These are phyloP conservation scores for Colletotrichum chlorophyti DNA, from an alignment of 2,329 filamentous ascomycete species.

Conservation along the genomic window DNA sequence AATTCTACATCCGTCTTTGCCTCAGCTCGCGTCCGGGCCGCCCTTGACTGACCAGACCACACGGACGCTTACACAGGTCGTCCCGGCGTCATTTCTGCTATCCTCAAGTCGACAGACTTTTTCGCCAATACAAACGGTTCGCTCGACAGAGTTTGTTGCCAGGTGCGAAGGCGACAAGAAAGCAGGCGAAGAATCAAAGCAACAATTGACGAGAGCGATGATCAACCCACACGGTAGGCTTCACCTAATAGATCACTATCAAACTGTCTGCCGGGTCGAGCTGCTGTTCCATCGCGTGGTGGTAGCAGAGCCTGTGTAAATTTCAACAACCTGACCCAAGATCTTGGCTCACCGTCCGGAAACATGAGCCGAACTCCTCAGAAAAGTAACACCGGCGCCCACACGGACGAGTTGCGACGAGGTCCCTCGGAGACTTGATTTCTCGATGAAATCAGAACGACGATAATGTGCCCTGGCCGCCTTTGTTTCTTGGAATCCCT, in stretches of 20 bases:
- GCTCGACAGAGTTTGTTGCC: too few relatives aligned
- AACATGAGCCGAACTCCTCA: constrained; percentile 9
- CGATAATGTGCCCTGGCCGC: not conserved
- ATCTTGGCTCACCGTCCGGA: constrained; percentile 21
- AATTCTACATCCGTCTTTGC: constrained; percentile 10
- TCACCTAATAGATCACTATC: too few relatives aligned
- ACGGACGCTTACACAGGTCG: not conserved
- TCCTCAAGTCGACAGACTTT: too few relatives aligned
- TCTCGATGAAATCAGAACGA: too few relatives aligned
- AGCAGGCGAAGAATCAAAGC: too few relatives aligned
- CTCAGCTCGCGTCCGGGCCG: constrained; percentile 5
- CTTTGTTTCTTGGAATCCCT: constrained; percentile 8
- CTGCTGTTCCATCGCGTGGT: too few relatives aligned
- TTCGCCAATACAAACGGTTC: too few relatives aligned
- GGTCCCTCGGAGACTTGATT: constrained; percentile 7
- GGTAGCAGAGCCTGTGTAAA: constrained; percentile 18
- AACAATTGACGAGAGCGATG: too few relatives aligned
- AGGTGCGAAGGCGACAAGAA: too few relatives aligned
- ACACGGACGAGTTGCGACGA: not conserved
- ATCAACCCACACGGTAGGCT: too few relatives aligned
- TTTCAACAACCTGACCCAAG: not conserved
- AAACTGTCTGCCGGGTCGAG: too few relatives aligned
- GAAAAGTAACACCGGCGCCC: not conserved
- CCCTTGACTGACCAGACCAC: constrained; percentile 1
- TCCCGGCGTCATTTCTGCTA: too few relatives aligned